A percentile compares a stretch with the other conserved stretches of the same genome.
Conservation (phyloP, 768 basidiomycete species). For the Tricholomella constricta region DNA sequence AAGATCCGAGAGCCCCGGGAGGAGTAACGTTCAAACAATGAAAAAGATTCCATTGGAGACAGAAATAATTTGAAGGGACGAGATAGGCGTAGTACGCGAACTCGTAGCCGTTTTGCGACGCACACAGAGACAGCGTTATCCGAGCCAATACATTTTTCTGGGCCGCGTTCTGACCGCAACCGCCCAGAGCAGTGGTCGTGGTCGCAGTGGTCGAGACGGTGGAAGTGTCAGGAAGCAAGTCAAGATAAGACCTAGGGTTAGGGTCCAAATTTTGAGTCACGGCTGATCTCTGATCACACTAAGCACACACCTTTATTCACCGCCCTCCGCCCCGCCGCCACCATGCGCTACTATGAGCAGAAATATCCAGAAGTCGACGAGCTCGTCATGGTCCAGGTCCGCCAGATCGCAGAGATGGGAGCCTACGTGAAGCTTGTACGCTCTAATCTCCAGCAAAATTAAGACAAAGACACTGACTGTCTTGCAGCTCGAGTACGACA, state of each 20-base stretch:
- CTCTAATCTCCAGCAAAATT: conserved; percentile 13
- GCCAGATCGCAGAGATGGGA: conserved; percentile 99
- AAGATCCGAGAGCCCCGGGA: too few relatives aligned
- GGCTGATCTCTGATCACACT: not conserved
- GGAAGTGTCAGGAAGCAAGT: not conserved
- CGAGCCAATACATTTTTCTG: too few relatives aligned
- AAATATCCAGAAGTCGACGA: conserved; percentile 96
- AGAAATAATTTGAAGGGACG: too few relatives aligned
- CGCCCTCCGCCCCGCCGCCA: not conserved
- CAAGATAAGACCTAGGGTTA: conserved; percentile 10
- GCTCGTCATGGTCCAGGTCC: conserved; percentile 99
- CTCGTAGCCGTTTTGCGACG: too few relatives aligned
- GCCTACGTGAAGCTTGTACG: conserved; percentile 97
- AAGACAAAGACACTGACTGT: not conserved
- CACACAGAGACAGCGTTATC: too few relatives aligned
- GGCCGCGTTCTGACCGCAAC: too few relatives aligned
- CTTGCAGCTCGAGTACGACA: conserved; percentile 92
- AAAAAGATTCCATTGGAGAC: too few relatives aligned
- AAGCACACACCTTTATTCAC: not conserved
- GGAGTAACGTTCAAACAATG: too few relatives aligned
- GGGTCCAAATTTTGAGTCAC: conserved; percentile 16
- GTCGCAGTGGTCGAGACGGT: too few relatives aligned
- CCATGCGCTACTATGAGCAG: conserved; percentile 92
- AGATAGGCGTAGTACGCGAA: too few relatives aligned
- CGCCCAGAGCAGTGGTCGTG: too few relatives aligned